These are phyloP conservation scores for Schizonepeta tenuifolia DNA, from an alignment of 257 asterid species.

Conservation along the genomic window DNA sequence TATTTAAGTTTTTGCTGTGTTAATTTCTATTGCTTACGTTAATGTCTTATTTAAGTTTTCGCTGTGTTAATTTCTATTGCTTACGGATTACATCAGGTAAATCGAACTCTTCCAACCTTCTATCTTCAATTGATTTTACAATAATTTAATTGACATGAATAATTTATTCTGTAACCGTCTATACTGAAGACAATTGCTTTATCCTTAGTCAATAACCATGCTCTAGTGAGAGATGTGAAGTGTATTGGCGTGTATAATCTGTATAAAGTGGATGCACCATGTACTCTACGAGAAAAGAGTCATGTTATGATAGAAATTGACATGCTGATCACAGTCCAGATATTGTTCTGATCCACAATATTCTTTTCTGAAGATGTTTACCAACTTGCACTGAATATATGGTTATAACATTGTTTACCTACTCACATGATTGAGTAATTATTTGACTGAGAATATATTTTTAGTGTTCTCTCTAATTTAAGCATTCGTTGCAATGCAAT, in stretches of 20 bases:
- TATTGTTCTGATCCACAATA: neutral
- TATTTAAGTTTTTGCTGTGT: no score
- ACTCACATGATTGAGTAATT: constrained; percentile 1
- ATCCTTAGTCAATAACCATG: neutral
- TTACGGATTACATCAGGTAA: no score
- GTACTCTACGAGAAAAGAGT: neutral
- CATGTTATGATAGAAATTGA: constrained; percentile 1
- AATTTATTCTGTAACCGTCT: neutral
- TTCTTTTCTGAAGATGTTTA: neutral
- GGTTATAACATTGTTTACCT: neutral
- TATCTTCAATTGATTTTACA: no score
- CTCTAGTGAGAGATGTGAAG: neutral
- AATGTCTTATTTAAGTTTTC: no score
- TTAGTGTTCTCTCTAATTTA: neutral
- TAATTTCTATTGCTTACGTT: no score
- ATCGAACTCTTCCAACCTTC: neutral
- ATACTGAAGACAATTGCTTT: neutral
- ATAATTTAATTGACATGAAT: no score
- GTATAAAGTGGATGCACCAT: neutral
- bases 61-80: no score
- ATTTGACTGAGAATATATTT: neutral
- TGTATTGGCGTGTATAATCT: neutral
- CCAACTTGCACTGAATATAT: no score
- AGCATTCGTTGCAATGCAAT: constrained; percentile 1
- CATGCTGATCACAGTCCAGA: neutral